phyloP scores from a whole-genome alignment of 1,139 yeast genomes.

The Scheffersomyces lignicola region DNA sequence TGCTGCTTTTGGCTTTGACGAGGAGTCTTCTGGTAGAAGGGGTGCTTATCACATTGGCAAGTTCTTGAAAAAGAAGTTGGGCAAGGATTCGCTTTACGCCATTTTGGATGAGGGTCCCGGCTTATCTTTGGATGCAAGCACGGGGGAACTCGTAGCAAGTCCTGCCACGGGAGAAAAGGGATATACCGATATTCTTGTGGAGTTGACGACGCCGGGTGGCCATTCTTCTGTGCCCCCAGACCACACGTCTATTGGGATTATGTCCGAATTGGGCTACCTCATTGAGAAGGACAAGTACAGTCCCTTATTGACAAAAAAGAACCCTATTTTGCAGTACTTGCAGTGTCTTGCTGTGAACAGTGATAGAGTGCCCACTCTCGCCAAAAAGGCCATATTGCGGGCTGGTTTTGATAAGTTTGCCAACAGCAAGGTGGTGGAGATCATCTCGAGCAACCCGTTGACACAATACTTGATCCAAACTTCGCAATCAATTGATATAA shows the following conservation, averaged over 20 bases:
- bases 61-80: conserved; percentile 28
- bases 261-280: conserved; percentile 33
- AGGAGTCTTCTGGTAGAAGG: conserved; percentile 34
- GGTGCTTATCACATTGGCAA: conserved; percentile 29
- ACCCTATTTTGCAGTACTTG: conserved; percentile 28
- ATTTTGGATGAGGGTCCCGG: conserved; percentile 41
- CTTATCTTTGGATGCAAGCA: conserved; percentile 20
- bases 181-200: conserved; percentile 27
- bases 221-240: conserved; percentile 45
- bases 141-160: conserved; percentile 31
- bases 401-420: conserved; percentile 32
- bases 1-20: conserved; percentile 44
- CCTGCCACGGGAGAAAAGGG: conserved; percentile 43
- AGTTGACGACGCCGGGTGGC: conserved; percentile 40
- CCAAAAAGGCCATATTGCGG: conserved; percentile 25
- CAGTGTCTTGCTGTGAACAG: conserved; percentile 38
- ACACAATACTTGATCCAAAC: conserved; percentile 28
- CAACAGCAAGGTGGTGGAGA: conserved; percentile 22
- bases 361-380: conserved; percentile 17
- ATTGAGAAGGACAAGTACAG: conserved; percentile 34
- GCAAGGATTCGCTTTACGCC: conserved; percentile 33
- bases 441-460: conserved; percentile 12
- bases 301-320: conserved; percentile 26
- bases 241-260: conserved; percentile 42
- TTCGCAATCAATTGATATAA: conserved; percentile 33